Percentiles rank a stretch among this genome's conserved stretches.
phyloP scores from a whole-genome alignment of 2,329 filamentous ascomycete species.

The Pezicula carpinea region DNA sequence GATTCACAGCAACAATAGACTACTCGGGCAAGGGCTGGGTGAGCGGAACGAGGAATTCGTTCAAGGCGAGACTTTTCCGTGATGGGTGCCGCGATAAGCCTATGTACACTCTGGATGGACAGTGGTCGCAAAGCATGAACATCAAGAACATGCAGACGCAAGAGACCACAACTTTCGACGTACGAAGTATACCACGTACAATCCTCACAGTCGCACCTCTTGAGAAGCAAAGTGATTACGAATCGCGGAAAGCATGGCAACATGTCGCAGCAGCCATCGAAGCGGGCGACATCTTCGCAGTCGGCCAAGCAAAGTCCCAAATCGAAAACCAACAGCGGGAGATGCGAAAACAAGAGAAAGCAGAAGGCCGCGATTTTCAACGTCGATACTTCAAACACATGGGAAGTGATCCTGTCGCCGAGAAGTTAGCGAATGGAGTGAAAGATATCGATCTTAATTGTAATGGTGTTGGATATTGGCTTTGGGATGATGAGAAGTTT shows the following conservation, averaged over 20 bases:
- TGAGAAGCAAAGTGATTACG: slow-evolving; percentile 77
- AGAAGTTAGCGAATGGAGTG: slow-evolving; percentile 35
- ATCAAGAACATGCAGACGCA: slow-evolving; percentile 62
- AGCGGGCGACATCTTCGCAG: slow-evolving; percentile 76
- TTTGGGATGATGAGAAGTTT: slow-evolving; percentile 23
- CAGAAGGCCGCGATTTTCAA: slow-evolving; percentile 70
- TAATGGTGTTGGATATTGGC: slow-evolving; percentile 13
- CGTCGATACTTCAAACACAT: slow-evolving; percentile 71
- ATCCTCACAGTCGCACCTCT: slow-evolving; percentile 66
- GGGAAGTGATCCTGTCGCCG: slow-evolving; percentile 38
- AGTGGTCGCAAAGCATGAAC: slow-evolving; percentile 72
- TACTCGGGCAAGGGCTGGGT: slow-evolving; percentile 93
- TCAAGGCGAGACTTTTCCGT: slow-evolving; percentile 69
- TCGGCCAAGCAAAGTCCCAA: slow-evolving; percentile 73
- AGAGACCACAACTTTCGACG: slow-evolving; percentile 53
- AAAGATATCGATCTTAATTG: slow-evolving; percentile 6
- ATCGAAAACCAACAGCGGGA: slow-evolving; percentile 87
- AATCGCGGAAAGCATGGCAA: slow-evolving; percentile 82
- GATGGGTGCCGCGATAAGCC: slow-evolving; percentile 65
- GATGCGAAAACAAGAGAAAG: slow-evolving; percentile 67
- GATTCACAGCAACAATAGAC: slow-evolving; percentile 84
- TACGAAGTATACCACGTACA: slow-evolving; percentile 51
- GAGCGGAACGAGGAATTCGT: slow-evolving; percentile 88
- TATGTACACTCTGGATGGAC: slow-evolving; percentile 77
- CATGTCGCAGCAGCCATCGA: slow-evolving; percentile 78